Conservation (phyloP, 345 rosid genomes). For the Eucalyptus sideroxylon region DNA sequence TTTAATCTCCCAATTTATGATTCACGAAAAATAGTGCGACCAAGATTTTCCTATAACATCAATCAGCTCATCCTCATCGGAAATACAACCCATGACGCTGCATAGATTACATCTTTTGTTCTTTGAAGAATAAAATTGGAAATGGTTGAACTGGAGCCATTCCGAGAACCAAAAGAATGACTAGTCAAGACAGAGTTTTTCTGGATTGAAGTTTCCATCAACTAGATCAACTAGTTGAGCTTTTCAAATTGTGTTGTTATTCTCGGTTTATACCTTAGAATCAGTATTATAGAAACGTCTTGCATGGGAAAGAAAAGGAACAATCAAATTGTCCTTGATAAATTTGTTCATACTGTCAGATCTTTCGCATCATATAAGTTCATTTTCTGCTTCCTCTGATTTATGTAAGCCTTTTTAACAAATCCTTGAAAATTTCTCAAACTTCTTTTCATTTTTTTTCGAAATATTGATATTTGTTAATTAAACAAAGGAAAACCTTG, state of each 20-base stretch:
- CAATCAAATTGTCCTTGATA: neutral
- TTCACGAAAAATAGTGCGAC: accelerated
- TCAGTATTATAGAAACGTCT: neutral
- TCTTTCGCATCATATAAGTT: neutral
- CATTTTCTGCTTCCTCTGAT: neutral
- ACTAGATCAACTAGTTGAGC: neutral
- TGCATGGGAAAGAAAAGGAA: neutral
- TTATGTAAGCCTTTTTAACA: neutral
- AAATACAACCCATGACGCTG: neutral
- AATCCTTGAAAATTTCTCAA: neutral
- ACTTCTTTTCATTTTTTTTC: neutral
- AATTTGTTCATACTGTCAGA: neutral
- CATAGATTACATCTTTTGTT: neutral
- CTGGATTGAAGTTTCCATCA: neutral
- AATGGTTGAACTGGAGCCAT: neutral
- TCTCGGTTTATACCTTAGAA: neutral
- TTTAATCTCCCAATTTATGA: neutral
- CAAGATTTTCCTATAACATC: neutral
- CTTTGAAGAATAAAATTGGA: neutral
- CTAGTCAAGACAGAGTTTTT: neutral
- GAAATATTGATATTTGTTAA: neutral
- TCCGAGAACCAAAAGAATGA: neutral
- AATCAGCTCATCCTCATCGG: neutral
- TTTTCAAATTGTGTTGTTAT: neutral
- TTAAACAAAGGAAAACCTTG: neutral